Percentiles rank a stretch among this genome's conserved stretches.
Conservation (phyloP, 306 rosid species). For the Vicia faba region DNA sequence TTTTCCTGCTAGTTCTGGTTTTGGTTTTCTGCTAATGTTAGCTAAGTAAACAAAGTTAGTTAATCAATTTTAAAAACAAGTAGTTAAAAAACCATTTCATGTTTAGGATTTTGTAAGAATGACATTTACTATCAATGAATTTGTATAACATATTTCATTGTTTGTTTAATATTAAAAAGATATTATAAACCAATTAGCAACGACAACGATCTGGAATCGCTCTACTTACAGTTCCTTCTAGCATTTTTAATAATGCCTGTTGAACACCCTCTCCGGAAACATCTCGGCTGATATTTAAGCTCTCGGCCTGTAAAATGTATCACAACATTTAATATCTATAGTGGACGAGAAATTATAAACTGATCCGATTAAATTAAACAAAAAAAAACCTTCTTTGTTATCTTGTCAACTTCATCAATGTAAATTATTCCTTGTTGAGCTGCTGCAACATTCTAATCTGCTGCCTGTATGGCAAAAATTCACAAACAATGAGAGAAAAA, state of each 20-base stretch:
- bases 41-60: no score
- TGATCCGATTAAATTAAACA: constrained; percentile 14
- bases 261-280: constrained; percentile 99
- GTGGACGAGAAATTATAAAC: constrained; percentile 16
- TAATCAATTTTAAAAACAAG: no score
- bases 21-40: no score
- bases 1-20: no score
- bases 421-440: constrained; percentile 99
- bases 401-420: constrained; percentile 98
- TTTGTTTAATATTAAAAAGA: no score
- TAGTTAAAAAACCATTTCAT: no score
- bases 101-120: no score
- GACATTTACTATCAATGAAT: no score
- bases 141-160: no score
- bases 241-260: constrained; percentile 96
- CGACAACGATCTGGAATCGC: constrained; percentile 14
- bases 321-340: constrained; percentile 33
- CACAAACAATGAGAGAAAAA: constrained; percentile 21
- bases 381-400: constrained; percentile 92
- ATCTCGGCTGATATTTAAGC: constrained; percentile 89
- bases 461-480: constrained; percentile 64
- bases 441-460: constrained; percentile 95
- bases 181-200: no score
- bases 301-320: constrained; percentile 73
- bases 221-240: constrained; percentile 95